Base-by-base conservation (phyloP, 495 filamentous ascomycete genomes). In the Daldinia concentrica region DNA sequence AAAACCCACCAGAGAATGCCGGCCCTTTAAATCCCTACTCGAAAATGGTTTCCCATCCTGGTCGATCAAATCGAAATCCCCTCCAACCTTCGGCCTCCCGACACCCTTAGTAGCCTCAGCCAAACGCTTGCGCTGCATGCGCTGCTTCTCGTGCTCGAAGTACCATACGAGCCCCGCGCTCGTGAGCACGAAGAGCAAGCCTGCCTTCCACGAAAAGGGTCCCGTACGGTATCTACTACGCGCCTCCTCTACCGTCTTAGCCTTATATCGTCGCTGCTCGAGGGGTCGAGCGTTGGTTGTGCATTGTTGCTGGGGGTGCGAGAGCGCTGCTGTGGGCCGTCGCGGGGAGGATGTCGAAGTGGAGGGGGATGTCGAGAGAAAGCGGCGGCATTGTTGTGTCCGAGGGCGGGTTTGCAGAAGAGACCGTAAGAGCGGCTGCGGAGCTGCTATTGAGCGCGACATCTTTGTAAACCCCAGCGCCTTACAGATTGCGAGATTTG, bases 91-190 rank as follows among this genome's bases (percentile, higher is more conserved):
- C 50, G 95, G 95, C 80, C 83, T 90, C 4, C 95, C 95, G 29
- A 96, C 88, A 14, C 95, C 95, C 84, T 99, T 99, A 54, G 90
- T 90, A 77, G 93, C 90, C 79, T 98, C 94, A 2, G 93, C 93
- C 60, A 98, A 85, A 37, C 93, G 85, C 81, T 93, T 90, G 64
- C 94, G 86, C 76, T 93, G 90, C 87, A 99, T 87, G 59, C 96
- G 89, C 59, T 86, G 88, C 82, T 98, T 98, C 79, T 99, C 95
- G 63, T 86, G 83, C 60, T 92, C 91, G 84, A 99, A 98, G 80
- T 98, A 99, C 72, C 90, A 86, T 54, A 92, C 89, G 72, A 99
- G 87, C 41, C 89, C 91, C 2, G 80, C 87, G 67, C 91, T 93
- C 1, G 93, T 89, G 26, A 88, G 51, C 61, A 98, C 84, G 85